Percentiles rank a stretch among this genome's conserved stretches.
Conservation (phyloP, 176 grass and related monocot species). For the Puya raimondii region DNA sequence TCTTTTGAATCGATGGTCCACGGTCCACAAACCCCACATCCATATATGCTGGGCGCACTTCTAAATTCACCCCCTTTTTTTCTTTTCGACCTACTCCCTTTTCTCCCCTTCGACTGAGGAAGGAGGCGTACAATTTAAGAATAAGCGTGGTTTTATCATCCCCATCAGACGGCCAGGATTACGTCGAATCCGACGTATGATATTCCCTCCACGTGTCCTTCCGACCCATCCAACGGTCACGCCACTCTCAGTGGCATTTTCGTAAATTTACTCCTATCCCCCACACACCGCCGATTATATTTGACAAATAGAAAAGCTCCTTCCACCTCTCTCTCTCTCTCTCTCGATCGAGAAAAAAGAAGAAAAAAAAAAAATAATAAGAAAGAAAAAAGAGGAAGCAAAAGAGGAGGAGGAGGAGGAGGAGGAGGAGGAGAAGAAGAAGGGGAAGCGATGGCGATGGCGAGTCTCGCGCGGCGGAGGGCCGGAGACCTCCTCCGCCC, state of each 20-base stretch:
- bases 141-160: background rate
- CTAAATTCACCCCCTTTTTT: background rate
- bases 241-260: slow-evolving; percentile 14
- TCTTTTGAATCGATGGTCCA: background rate
- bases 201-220: background rate
- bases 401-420: background rate
- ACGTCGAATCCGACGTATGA: background rate
- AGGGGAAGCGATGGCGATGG: slow-evolving; percentile 54
- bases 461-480: slow-evolving; percentile 57
- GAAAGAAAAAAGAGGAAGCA: slow-evolving; percentile 22
- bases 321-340: slow-evolving; percentile 19
- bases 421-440: background rate
- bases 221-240: slow-evolving; percentile 16
- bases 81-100: background rate
- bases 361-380: slow-evolving; percentile 20
- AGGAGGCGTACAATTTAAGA: background rate
- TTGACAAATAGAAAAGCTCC: background rate
- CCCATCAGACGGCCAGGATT: background rate
- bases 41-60: background rate
- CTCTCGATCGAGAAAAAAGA: background rate
- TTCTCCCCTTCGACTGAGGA: background rate
- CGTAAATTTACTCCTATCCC: slow-evolving; percentile 1
- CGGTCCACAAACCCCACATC: background rate
- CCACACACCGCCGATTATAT: background rate
- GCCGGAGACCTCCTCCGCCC: slow-evolving; percentile 36